Evolutionary conservation across 2,329 filamentous ascomycete genomes (phyloP).

Genomic region (Chaetomiaceae sp.): DNA sequence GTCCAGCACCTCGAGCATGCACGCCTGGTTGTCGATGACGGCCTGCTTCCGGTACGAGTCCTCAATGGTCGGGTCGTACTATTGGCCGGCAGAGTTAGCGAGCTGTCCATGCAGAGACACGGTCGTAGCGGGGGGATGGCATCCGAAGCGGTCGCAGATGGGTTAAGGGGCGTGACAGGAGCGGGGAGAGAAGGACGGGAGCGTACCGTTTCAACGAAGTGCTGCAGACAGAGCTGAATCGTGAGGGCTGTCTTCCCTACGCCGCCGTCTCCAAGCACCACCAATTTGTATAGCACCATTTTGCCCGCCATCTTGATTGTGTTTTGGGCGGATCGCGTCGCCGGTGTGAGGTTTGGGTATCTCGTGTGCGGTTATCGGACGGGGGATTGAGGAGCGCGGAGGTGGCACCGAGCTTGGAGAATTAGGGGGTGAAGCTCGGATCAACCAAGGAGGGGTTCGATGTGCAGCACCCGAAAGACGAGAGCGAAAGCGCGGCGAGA

Average conservation of each 20-base stretch:
- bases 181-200: background rate
- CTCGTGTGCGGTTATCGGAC: constrained; percentile 14
- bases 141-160: background rate
- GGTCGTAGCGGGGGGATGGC: background rate
- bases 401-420: constrained; percentile 17
- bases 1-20: constrained; percentile 96
- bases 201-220: constrained; percentile 90
- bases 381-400: constrained; percentile 11
- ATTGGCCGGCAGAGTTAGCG: constrained; percentile 18
- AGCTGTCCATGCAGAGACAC: constrained; percentile 5
- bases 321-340: constrained; percentile 6
- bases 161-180: background rate
- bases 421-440: constrained; percentile 12
- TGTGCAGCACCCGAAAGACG: constrained; percentile 2
- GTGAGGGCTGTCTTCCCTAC: constrained; percentile 92
- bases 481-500: background rate
- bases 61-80: constrained; percentile 86
- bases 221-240: constrained; percentile 94
- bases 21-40: constrained; percentile 90
- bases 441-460: constrained; percentile 19
- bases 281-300: constrained; percentile 94
- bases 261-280: constrained; percentile 90
- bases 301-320: constrained; percentile 69
- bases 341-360: background rate
- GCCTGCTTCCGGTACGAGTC: constrained; percentile 86